Conservation (phyloP, 768 basidiomycete species). For the Harrya chromipes region DNA sequence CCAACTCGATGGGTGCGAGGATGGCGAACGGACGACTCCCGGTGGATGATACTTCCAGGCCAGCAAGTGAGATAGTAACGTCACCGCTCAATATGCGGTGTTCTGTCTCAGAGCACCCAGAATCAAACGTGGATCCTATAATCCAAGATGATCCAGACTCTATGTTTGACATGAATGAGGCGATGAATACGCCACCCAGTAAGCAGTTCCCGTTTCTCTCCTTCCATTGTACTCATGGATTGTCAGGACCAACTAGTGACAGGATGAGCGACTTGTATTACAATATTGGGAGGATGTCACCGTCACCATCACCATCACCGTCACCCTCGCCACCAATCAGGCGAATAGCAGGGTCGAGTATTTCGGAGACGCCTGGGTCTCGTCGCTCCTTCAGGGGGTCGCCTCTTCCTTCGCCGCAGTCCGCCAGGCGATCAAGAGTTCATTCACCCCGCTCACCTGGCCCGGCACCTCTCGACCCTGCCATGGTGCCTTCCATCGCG, state of each 20-base stretch:
- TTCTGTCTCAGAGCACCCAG: not conserved
- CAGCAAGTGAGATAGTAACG: not conserved
- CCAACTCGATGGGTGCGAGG: not conserved
- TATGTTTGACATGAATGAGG: not conserved
- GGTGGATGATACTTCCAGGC: not conserved
- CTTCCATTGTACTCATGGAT: not conserved
- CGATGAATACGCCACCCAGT: slow-evolving; percentile 4
- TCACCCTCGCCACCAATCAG: not conserved
- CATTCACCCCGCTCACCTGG: not conserved
- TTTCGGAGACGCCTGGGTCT: not conserved
- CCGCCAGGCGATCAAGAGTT: not conserved
- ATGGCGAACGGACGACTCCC: not conserved
- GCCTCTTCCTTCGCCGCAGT: slow-evolving; percentile 3
- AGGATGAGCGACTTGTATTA: not conserved
- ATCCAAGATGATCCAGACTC: not conserved
- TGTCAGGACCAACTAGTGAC: not conserved
- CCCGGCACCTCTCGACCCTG: not conserved
- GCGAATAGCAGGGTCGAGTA: not conserved
- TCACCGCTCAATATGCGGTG: not conserved
- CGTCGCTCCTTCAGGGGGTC: slow-evolving; percentile 3
- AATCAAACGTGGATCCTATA: not conserved
- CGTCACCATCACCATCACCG: not conserved
- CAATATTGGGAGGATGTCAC: not conserved
- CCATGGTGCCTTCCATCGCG: not conserved
- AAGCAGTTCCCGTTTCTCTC: not conserved